Conservation (phyloP, 768 basidiomycete genomes). For the Lactifluus hygrophoroides region DNA sequence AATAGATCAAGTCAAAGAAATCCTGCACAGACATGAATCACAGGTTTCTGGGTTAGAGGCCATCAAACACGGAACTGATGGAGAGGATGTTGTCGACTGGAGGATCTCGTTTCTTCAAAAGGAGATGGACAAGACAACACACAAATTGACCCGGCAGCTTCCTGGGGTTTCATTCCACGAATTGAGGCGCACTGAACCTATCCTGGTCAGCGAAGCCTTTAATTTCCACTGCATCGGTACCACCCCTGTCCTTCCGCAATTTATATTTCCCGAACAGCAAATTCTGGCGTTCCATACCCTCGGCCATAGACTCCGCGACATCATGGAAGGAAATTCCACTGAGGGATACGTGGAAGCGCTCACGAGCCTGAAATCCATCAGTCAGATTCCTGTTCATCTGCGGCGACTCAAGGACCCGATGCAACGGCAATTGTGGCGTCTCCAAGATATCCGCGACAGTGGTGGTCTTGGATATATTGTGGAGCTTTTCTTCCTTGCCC, state of each 20-base stretch:
- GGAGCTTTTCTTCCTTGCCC: conserved; percentile 5
- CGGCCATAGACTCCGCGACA: neutral
- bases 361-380: neutral
- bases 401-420: neutral
- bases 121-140: neutral
- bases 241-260: neutral
- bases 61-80: neutral
- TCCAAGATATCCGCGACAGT: neutral
- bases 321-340: neutral
- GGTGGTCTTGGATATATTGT: neutral
- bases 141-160: neutral
- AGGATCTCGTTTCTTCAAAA: neutral
- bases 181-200: neutral
- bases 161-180: conserved; percentile 1
- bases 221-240: neutral
- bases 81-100: neutral
- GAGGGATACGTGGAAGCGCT: neutral
- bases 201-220: neutral
- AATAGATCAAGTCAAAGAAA: neutral
- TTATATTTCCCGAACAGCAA: neutral
- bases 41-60: neutral
- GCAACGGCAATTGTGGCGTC: conserved; percentile 5
- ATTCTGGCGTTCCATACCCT: neutral
- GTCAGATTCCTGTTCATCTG: neutral
- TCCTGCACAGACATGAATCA: neutral